Evolutionary conservation across 305 asterid genomes (phyloP).

Genomic region (Fraxinus sp.): DNA sequence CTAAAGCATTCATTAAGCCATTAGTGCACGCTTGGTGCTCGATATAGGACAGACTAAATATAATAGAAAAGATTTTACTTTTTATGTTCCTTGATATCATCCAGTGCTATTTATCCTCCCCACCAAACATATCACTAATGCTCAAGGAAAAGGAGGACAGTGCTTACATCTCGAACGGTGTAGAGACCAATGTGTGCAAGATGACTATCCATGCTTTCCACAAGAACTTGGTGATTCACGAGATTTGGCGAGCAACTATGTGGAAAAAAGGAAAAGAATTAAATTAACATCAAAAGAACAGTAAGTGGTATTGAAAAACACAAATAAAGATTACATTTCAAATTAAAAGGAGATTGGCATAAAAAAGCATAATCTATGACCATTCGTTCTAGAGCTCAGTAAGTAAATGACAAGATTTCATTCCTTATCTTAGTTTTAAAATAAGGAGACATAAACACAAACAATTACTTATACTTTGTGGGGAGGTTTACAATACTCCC

Average conservation of each 20-base stretch:
- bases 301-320: slow-evolving; percentile 6
- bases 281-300: slow-evolving; percentile 20
- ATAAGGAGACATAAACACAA: background rate
- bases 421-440: background rate
- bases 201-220: slow-evolving; percentile 93
- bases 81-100: background rate
- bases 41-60: background rate
- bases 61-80: background rate
- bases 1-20: slow-evolving; percentile 13
- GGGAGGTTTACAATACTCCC: background rate
- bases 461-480: background rate
- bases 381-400: background rate
- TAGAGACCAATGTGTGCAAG: slow-evolving; percentile 86
- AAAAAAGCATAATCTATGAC: background rate
- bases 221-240: slow-evolving; percentile 88
- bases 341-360: background rate
- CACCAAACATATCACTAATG: background rate
- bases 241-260: slow-evolving; percentile 91
- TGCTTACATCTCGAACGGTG: slow-evolving; percentile 88
- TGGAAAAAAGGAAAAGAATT: background rate
- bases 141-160: background rate
- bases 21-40: slow-evolving; percentile 2
- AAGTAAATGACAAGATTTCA: background rate
- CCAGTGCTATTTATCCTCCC: background rate
- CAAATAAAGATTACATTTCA: background rate